Percentiles rank a stretch among this genome's conserved stretches.
Evolutionary conservation across 2,329 filamentous ascomycete genomes (phyloP).

Genomic region (Setomelanomma holmii): DNA sequence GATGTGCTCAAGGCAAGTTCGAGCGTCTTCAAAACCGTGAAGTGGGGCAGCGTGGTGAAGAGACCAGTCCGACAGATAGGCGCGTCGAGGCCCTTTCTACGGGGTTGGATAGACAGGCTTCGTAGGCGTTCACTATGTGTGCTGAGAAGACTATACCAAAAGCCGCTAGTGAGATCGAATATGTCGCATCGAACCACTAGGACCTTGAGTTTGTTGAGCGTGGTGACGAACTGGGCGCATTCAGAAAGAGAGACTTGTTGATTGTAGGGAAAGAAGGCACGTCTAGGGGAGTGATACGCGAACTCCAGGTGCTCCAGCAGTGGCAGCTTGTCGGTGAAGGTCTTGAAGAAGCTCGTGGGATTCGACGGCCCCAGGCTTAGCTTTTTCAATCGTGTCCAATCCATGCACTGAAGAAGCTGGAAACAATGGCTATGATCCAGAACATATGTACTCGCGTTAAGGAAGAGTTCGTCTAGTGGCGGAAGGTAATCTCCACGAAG

Average conservation of each 20-base stretch:
- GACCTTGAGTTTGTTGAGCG: not conserved
- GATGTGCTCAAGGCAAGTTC: not conserved
- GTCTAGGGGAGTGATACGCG: not conserved
- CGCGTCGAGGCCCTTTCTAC: not conserved
- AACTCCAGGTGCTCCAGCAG: slow-evolving; percentile 5
- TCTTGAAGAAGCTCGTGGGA: slow-evolving; percentile 12
- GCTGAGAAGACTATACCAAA: slow-evolving; percentile 1
- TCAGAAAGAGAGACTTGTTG: not conserved
- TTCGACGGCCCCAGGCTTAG: slow-evolving; percentile 13
- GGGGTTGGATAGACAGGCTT: not conserved
- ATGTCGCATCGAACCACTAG: slow-evolving; percentile 6
- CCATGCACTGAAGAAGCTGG: slow-evolving; percentile 10
- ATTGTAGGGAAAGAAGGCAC: not conserved
- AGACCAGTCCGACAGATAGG: not conserved
- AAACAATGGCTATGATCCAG: slow-evolving; percentile 15
- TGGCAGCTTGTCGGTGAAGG: slow-evolving; percentile 5
- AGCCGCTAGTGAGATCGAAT: not conserved
- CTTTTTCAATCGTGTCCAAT: slow-evolving; percentile 13
- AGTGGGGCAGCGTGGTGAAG: not conserved
- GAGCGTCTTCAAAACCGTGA: not conserved
- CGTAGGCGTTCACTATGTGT: slow-evolving; percentile 3
- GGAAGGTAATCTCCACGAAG: slow-evolving; percentile 13
- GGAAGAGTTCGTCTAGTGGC: slow-evolving; percentile 8
- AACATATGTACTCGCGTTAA: slow-evolving; percentile 17
- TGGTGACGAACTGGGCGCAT: slow-evolving; percentile 3